A percentile compares a stretch with the other conserved stretches of the same genome.
These are phyloP conservation scores for Carex kokanica DNA, from an alignment of 176 grass and related monocot genomes.

Conservation along the genomic window DNA sequence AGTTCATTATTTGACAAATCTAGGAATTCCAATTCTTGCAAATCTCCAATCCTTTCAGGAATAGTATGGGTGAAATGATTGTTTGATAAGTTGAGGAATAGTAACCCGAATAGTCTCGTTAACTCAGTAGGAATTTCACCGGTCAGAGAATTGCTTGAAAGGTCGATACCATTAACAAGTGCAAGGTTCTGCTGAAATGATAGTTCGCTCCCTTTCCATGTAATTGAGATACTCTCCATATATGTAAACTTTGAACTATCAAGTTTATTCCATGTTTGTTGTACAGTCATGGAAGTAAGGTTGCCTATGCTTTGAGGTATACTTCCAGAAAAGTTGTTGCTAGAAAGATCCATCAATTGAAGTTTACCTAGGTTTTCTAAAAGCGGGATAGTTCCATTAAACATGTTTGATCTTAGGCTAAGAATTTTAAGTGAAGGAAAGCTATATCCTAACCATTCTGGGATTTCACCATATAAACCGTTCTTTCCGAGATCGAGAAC, in stretches of 20 bases:
- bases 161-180: conserved; percentile 48
- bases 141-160: conserved; percentile 46
- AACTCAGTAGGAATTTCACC: conserved; percentile 48
- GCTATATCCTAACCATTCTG: conserved; percentile 41
- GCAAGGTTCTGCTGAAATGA: conserved; percentile 41
- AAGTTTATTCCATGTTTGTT: conserved; percentile 11
- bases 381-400: conserved; percentile 42
- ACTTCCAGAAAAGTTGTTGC: conserved; percentile 44
- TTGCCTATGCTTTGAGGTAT: conserved; percentile 53
- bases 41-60: conserved; percentile 35
- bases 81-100: conserved; percentile 59
- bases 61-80: conserved; percentile 43
- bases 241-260: conserved; percentile 33
- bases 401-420: conserved; percentile 47
- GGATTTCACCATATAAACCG: conserved; percentile 43
- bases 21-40: conserved; percentile 37
- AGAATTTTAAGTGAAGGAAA: conserved; percentile 44
- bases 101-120: conserved; percentile 39
- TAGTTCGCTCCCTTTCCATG: conserved; percentile 48
- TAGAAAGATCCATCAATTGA: conserved; percentile 52
- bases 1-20: conserved; percentile 55
- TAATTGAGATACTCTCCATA: conserved; percentile 45
- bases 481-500: conserved; percentile 58
- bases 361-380: conserved; percentile 38
- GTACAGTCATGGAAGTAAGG: conserved; percentile 40